Evolutionary conservation across 208 protist species (phyloP), one percentile per base, ranked within the genome.

Genomic region (Leptomonas pyrrhocoris): DNA sequence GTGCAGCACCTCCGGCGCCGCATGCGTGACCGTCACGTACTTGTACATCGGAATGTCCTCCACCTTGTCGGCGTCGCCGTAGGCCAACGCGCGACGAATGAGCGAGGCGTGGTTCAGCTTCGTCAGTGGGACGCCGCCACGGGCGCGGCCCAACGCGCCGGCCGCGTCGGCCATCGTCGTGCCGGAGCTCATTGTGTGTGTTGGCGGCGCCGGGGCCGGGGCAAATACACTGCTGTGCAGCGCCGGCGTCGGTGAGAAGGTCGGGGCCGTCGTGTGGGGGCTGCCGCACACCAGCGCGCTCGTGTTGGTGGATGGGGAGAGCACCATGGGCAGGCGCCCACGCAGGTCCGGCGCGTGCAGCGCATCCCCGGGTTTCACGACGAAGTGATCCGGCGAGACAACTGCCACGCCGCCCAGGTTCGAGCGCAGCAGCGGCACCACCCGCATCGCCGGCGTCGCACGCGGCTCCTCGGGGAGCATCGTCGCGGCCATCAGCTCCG

Each of bases 1-100:
- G 21, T 80, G 57, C 51, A 89, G 61, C 42, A 78, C 83, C 73
- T 94, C 85, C 0, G 89, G 89, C 0, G 89, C 89, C 21, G 84
- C 68, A 55, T 94, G 86, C 23, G 82, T 77, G 43, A 87, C 79
- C 58, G 74, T 79, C 36, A 89, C 74, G 58, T 84, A 85, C 68
- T 67, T 66, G 56, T 89, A 73, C 43, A 78, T 63, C 21, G 80
- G 74, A 0, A 85, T 62, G 23, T 82, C 72, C 13, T 66, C 61
- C 15, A 72, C 25, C 49, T 51, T 51, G 23, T 66, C 56, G 15
- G n/a, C 70, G 66, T 50, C 68, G 64, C 38, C 82, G 59, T 23
- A 59, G 49, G 11, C 66, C 56, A 67, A 54, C 28, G 56, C 56
- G 12, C 61, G 64, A 23, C 42, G 56, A 4, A 69, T 62, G 36